Base-by-base conservation (phyloP, 2,329 filamentous ascomycete genomes). In the Stylonectria norvegica region DNA sequence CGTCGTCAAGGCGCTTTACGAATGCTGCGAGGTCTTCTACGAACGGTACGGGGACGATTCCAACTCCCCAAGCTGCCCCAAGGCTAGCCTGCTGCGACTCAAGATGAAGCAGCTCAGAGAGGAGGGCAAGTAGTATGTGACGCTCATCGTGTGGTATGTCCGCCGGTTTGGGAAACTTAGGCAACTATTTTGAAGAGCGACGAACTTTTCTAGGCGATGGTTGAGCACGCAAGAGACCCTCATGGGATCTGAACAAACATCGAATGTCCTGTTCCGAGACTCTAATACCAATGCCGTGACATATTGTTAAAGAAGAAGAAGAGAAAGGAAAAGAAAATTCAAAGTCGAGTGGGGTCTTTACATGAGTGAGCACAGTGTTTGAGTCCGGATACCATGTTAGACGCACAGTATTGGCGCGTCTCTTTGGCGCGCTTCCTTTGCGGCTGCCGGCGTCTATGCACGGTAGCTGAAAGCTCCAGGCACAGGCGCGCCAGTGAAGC, bases 221-320 rank as follows among this genome's bases (percentile, higher is more conserved):
- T 90, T 79, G 89, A 98, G 93, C 93, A 88, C 91, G 90, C 87
- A 73, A 73, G 85, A 90, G 86, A 78, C 74, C 84, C 79, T 70
- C 75, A 67, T 67, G 75, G 82, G 79, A 84, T 79, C 88, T 94
- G 86, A 88, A 86, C 82, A 89, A 89, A 86, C 79, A 97, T 78
- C 88, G 87, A 90, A 64, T 64, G 67, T 81, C 86, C 81, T 86
- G 81, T 82, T 86, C 86, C 90, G 91, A 94, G 93, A 98, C 93
- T 98, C 93, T 97, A 97, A 91, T 86, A 87, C 86, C 81, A 84
- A 86, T 84, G 89, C 84, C 82, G 64, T 79, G 81, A 88, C 83
- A 88, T 87, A 91, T 74, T 69, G 72, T 66, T 72, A 67, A 65
- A 68, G 69, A 73, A 70, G 69, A 66, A 65, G 60, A 65, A 60